A percentile compares a stretch with the other conserved stretches of the same genome.
Conservation (phyloP, 371 early-diverging fungal species). For the Mycotypha africana region DNA sequence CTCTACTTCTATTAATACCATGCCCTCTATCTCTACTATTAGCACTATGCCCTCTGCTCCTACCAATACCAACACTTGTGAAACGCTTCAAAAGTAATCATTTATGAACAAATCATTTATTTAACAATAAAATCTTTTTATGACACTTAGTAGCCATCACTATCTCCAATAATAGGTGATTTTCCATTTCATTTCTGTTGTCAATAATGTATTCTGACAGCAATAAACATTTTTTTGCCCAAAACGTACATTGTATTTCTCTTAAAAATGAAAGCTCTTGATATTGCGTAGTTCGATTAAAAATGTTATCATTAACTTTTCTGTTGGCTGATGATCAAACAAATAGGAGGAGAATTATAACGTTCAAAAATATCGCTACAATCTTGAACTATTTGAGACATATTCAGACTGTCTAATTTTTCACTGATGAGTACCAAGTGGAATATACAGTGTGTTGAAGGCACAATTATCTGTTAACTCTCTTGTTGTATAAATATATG, state of each 20-base stretch:
- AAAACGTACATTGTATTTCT: slow-evolving; percentile 6
- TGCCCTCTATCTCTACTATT: no score
- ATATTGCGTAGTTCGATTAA: slow-evolving; percentile 1
- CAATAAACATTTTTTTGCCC: slow-evolving; percentile 5
- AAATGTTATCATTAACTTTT: slow-evolving; percentile 3
- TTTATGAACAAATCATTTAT: slow-evolving; percentile 3
- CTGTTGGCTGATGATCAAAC: slow-evolving; percentile 6
- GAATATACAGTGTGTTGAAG: not conserved
- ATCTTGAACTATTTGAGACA: slow-evolving; percentile 1
- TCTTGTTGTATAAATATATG: not conserved
- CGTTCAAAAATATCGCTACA: no score
- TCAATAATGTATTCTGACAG: slow-evolving; percentile 4
- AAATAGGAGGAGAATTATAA: slow-evolving; percentile 7
- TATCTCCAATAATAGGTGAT: slow-evolving; percentile 6
- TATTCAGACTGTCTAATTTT: not conserved
- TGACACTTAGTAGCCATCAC: slow-evolving; percentile 1
- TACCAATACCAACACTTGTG: not conserved
- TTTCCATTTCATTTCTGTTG: slow-evolving; percentile 5
- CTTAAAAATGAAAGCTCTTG: not conserved
- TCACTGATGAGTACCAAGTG: not conserved
- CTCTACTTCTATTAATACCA: not conserved
- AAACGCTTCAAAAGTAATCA: not conserved
- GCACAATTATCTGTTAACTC: not conserved
- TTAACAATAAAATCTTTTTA: slow-evolving; percentile 5
- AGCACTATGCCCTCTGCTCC: not conserved